Percentiles rank a stretch among this genome's conserved stretches.
Conservation (phyloP, 2,329 filamentous ascomycete species). For the Trichoderma atroviride region DNA sequence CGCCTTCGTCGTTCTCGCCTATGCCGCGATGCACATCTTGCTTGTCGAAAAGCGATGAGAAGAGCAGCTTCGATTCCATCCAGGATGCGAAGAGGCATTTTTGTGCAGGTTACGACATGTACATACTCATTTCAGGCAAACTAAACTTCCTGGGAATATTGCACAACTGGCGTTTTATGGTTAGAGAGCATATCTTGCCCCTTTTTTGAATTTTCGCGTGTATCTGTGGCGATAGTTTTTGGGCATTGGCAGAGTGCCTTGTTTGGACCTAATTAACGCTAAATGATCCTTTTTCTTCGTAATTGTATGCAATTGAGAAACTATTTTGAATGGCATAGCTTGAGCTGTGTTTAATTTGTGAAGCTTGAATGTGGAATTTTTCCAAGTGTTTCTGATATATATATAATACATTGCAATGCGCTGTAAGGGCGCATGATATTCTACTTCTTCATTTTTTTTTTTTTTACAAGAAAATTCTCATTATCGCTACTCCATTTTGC, state of each 20-base stretch:
- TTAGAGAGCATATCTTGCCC: conserved; percentile 1
- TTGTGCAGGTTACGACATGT: conserved; percentile 21
- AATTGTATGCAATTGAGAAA: background rate
- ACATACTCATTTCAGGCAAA: conserved; percentile 16
- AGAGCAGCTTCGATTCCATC: background rate
- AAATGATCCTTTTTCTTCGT: background rate
- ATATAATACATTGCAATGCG: conserved; percentile 34
- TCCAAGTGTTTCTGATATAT: conserved; percentile 11
- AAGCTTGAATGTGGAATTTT: conserved; percentile 14
- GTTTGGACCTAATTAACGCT: background rate
- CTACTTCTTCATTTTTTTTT: conserved; percentile 31
- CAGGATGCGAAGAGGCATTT: background rate
- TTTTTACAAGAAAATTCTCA: background rate
- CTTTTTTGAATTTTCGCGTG: conserved; percentile 1
- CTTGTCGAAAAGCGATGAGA: conserved; percentile 76
- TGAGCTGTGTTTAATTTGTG: background rate
- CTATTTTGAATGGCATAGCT: background rate
- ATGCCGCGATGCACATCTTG: conserved; percentile 88
- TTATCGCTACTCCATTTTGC: conserved; percentile 53
- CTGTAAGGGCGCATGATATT: conserved; percentile 30
- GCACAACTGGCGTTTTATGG: conserved; percentile 21
- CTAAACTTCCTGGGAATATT: conserved; percentile 6
- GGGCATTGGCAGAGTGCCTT: conserved; percentile 1
- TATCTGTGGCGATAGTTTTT: background rate
- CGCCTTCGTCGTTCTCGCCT: conserved; percentile 84